phyloP scores from a whole-genome alignment of 202 grass and related monocot genomes.

The Miscanthus sacchariflorus region DNA sequence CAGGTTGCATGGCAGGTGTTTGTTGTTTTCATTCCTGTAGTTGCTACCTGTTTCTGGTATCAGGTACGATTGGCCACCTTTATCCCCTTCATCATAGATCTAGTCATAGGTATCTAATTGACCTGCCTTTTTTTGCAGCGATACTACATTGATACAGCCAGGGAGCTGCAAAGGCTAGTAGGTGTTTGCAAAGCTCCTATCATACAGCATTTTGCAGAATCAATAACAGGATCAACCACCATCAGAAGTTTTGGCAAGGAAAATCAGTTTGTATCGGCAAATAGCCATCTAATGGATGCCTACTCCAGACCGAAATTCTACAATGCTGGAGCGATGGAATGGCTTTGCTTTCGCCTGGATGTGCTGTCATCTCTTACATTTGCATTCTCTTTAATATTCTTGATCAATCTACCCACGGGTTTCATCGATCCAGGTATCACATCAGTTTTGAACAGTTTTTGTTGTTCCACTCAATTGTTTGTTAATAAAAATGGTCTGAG shows the following conservation, averaged over 20 bases:
- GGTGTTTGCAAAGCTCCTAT: conserved; percentile 82
- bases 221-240: conserved; percentile 74
- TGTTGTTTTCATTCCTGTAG: conserved; percentile 80
- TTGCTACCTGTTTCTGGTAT: conserved; percentile 77
- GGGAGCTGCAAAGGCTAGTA: conserved; percentile 75
- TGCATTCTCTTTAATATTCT: conserved; percentile 78
- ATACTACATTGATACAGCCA: conserved; percentile 86
- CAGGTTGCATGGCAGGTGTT: conserved; percentile 98
- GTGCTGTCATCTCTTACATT: conserved; percentile 79
- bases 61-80: conserved; percentile 63
- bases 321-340: conserved; percentile 65
- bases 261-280: conserved; percentile 62
- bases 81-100: neutral
- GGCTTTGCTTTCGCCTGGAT: conserved; percentile 82
- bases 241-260: conserved; percentile 88
- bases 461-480: conserved; percentile 11
- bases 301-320: conserved; percentile 73
- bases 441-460: conserved; percentile 25
- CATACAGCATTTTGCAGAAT: conserved; percentile 87
- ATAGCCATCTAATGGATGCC: conserved; percentile 71
- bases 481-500: neutral
- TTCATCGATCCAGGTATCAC: conserved; percentile 77
- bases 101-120: conserved; percentile 19
- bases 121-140: conserved; percentile 44
- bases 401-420: conserved; percentile 68